Conservation (phyloP, 2,329 filamentous ascomycete species). For the Pseudogymnoascus sp. region DNA sequence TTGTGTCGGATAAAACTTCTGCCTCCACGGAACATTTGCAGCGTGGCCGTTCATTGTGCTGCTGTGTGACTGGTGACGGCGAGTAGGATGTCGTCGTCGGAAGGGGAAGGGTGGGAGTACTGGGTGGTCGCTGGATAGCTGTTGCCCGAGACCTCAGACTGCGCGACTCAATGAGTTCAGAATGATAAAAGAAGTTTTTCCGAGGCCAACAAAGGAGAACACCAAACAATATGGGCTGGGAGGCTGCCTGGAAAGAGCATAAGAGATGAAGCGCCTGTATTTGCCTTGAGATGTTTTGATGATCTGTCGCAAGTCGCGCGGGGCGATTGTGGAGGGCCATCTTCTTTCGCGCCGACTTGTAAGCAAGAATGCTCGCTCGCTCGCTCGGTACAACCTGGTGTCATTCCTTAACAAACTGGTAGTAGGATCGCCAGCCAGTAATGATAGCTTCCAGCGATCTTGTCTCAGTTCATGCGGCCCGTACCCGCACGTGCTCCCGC, state of each 20-base stretch:
- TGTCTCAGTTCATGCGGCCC: constrained; percentile 4
- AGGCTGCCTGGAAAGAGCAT: background rate
- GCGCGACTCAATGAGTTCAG: background rate
- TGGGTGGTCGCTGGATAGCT: background rate
- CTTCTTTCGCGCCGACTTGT: background rate
- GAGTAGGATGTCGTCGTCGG: background rate
- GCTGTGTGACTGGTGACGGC: background rate
- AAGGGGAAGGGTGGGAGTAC: background rate
- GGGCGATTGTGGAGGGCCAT: background rate
- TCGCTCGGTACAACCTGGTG: background rate
- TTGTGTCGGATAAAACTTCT: constrained; percentile 17
- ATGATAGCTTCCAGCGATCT: background rate
- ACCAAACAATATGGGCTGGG: background rate
- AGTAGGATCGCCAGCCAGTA: background rate
- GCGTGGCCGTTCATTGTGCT: constrained; percentile 11
- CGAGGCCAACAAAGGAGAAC: background rate
- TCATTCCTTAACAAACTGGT: background rate
- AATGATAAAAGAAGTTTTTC: background rate
- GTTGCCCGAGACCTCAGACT: background rate
- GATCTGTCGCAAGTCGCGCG: background rate
- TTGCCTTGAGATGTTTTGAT: background rate
- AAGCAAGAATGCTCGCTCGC: background rate
- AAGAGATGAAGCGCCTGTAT: background rate
- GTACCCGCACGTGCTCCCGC: constrained; percentile 2
- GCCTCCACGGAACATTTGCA: constrained; percentile 13